A percentile compares a stretch with the other conserved stretches of the same genome.
Conservation (phyloP, 768 basidiomycete genomes). For the Trichaptum fuscoviolaceum region DNA sequence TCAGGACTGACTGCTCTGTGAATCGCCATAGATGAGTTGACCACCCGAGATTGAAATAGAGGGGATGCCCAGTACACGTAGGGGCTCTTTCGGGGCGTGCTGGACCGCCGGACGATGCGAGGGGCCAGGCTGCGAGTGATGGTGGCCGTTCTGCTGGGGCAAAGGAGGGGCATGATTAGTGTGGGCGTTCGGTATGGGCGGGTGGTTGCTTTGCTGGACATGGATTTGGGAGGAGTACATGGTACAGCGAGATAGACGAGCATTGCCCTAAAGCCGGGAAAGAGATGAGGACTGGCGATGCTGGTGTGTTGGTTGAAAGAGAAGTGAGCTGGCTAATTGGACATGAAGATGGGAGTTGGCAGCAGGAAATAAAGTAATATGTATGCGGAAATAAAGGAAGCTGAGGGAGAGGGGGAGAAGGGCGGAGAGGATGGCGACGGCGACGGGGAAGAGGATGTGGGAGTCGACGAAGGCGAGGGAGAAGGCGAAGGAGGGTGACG, state of each 20-base stretch:
- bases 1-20: constrained; percentile 59
- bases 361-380: constrained; percentile 20
- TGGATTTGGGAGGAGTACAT: constrained; percentile 48
- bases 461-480: constrained; percentile 16
- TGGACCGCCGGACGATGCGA: background rate
- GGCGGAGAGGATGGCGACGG: constrained; percentile 11
- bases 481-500: constrained; percentile 13
- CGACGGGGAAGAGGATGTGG: constrained; percentile 9
- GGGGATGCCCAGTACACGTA: constrained; percentile 68
- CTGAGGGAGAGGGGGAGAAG: constrained; percentile 17
- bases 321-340: constrained; percentile 18
- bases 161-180: constrained; percentile 32
- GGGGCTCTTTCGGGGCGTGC: constrained; percentile 45
- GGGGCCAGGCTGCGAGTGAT: constrained; percentile 3
- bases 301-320: constrained; percentile 21
- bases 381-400: constrained; percentile 10
- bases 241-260: constrained; percentile 40
- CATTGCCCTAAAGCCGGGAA: constrained; percentile 40
- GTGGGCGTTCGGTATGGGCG: constrained; percentile 31
- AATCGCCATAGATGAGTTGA: constrained; percentile 66
- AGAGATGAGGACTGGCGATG: constrained; percentile 20
- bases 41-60: constrained; percentile 69
- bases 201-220: constrained; percentile 41
- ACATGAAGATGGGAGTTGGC: constrained; percentile 12
- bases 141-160: constrained; percentile 30